Base-by-base conservation (phyloP, 2,329 filamentous ascomycete genomes). In the Cladorrhinum sp. region DNA sequence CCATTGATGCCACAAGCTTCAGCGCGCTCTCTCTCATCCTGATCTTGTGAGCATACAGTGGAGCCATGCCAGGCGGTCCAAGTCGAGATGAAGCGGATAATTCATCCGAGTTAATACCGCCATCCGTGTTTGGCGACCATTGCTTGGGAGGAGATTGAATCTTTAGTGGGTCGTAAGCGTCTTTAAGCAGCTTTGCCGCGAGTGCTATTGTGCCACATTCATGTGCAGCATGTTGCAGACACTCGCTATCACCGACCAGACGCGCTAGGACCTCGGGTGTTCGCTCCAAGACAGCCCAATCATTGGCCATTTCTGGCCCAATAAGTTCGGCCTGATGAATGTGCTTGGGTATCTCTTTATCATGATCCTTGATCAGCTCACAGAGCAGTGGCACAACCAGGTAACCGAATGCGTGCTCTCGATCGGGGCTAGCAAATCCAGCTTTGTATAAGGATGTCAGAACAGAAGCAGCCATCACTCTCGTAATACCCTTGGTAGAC, bases 201-300 rank as follows among this genome's bases (percentile, higher is more conserved):
- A 75, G 73, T 65, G 77, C 78, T 52, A 82, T 74, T 1, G 77
- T 81, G 24, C 77, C 74, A 59, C 79, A 81, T 62, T 97, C 91
- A 49, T 88, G 88, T 0, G 92, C 92, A 38, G 91, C 87, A 68
- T 88, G 90, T 74, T 98, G 93, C 57, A 98, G 80, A 61, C 85
- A 82, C 62, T 89, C 85, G 71, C 88, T 92, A 69, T 95, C 91
- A 24, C 86, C 85, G 18, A 96, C 86, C 41, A 98, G 79, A 50
- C 87, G 85, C 16, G 92, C 91, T 58, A 98, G 79, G 10, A 96
- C 83, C 1, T 85, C 82, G 7, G 93, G 91, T 1, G 90, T 86
- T 63, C 85, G 85, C 71, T 93, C 90, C 58, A 86, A 79, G 12
- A 92, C 79, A 8, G 76, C 73, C 67, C 83, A 79, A 22, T 77